phyloP scores from a whole-genome alignment of 1,284 basidiomycete species.

The Boletus mariae region DNA sequence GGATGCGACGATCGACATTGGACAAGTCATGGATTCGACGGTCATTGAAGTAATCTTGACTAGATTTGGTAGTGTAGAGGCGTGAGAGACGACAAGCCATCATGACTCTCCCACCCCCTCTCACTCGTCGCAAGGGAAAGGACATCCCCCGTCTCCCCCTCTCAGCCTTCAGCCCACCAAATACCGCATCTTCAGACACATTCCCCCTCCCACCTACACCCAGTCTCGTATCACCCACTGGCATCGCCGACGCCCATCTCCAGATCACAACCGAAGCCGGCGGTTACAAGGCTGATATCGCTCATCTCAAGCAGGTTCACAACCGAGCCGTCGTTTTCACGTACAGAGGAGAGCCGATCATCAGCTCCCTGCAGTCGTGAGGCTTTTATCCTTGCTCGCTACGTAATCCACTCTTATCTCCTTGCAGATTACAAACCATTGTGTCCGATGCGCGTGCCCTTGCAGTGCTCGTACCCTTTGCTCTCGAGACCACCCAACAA shows the following conservation, averaged over 20 bases:
- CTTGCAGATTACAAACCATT: constrained; percentile 35
- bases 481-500: constrained; percentile 43
- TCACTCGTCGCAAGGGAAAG: constrained; percentile 55
- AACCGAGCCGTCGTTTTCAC: constrained; percentile 39
- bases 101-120: constrained; percentile 6
- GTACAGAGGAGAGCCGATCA: constrained; percentile 8
- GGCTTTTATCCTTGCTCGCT: constrained; percentile 4
- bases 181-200: constrained; percentile 57
- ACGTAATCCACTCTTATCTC: constrained; percentile 14
- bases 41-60: background rate
- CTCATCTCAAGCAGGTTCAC: constrained; percentile 29
- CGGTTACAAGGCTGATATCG: constrained; percentile 51
- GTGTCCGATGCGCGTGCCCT: constrained; percentile 40
- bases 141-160: constrained; percentile 63
- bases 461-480: constrained; percentile 55
- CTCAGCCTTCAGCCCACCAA: constrained; percentile 69
- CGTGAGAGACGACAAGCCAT: constrained; percentile 12
- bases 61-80: background rate
- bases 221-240: constrained; percentile 56
- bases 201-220: constrained; percentile 71
- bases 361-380: constrained; percentile 17
- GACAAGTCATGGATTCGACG: background rate
- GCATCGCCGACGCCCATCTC: constrained; percentile 61
- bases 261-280: constrained; percentile 37
- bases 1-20: constrained; percentile 24